Percentiles rank a stretch among this genome's conserved stretches.
These are phyloP conservation scores for Aspergillus kassunensis DNA, from an alignment of 495 filamentous ascomycete genomes.

Conservation along the genomic window DNA sequence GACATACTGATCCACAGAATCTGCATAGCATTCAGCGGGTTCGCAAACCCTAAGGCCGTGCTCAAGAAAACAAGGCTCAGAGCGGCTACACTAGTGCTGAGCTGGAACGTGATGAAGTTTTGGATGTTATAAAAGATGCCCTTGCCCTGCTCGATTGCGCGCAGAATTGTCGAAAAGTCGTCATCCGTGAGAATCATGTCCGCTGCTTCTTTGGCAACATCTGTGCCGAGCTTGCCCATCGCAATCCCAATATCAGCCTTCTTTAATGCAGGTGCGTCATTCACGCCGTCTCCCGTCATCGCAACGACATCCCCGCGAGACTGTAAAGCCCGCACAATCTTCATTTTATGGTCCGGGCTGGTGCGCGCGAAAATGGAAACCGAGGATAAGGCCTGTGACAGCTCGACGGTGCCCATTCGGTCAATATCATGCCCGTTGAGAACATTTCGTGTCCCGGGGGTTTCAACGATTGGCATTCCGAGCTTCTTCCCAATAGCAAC, in stretches of 20 bases:
- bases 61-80: constrained; percentile 86
- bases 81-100: constrained; percentile 94
- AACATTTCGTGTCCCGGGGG: constrained; percentile 56
- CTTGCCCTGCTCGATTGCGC: constrained; percentile 96
- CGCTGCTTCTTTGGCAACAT: constrained; percentile 98
- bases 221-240: constrained; percentile 92
- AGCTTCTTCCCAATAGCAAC: constrained; percentile 89
- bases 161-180: constrained; percentile 94
- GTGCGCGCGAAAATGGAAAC: constrained; percentile 95
- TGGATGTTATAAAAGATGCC: constrained; percentile 99
- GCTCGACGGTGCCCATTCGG: constrained; percentile 76
- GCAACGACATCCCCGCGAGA: constrained; percentile 93
- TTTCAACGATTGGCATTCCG: constrained; percentile 71
- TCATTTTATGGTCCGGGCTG: constrained; percentile 95
- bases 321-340: constrained; percentile 89
- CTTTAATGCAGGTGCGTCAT: constrained; percentile 94
- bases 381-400: constrained; percentile 75
- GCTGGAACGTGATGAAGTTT: constrained; percentile 97
- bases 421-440: constrained; percentile 88
- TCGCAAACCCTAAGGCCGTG: constrained; percentile 87
- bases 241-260: constrained; percentile 97
- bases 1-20: constrained; percentile 97
- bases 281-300: constrained; percentile 98
- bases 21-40: constrained; percentile 97
- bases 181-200: constrained; percentile 99